Percentiles rank a stretch among this genome's conserved stretches.
Evolutionary conservation across 768 basidiomycete genomes (phyloP).

Genomic region (Leccinum olivaceopallidum): DNA sequence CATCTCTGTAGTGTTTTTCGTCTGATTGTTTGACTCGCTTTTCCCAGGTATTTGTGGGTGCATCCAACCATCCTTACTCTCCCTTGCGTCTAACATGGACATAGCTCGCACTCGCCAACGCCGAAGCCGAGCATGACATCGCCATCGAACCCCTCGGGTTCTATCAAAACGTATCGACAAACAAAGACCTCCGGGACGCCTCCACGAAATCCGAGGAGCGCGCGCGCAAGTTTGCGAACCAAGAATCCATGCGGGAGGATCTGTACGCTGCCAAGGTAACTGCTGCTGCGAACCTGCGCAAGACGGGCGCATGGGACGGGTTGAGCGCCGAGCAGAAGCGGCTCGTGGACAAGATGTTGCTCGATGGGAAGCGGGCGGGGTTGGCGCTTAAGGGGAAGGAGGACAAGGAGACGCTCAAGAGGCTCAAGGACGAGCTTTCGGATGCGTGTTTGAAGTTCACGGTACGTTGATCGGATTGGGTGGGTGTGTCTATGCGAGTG

Average conservation of each 20-base stretch:
- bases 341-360: slow-evolving; percentile 72
- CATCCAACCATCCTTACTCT: slow-evolving; percentile 10
- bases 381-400: slow-evolving; percentile 68
- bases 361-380: slow-evolving; percentile 78
- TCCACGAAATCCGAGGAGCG: slow-evolving; percentile 69
- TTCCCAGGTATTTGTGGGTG: slow-evolving; percentile 70
- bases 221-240: slow-evolving; percentile 68
- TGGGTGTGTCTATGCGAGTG: too few relatives aligned
- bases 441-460: slow-evolving; percentile 71
- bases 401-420: slow-evolving; percentile 50
- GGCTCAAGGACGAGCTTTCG: slow-evolving; percentile 74
- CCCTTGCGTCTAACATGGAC: neutral
- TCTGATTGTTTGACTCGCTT: neutral
- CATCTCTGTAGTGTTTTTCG: neutral
- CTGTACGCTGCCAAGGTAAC: slow-evolving; percentile 69
- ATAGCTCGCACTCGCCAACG: slow-evolving; percentile 57
- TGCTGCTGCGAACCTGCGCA: slow-evolving; percentile 67
- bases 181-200: slow-evolving; percentile 74
- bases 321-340: slow-evolving; percentile 70
- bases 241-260: slow-evolving; percentile 77
- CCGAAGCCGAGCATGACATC: slow-evolving; percentile 55
- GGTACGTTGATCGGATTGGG: neutral
- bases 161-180: slow-evolving; percentile 77
- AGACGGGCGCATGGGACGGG: slow-evolving; percentile 57
- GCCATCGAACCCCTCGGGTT: slow-evolving; percentile 63